These are phyloP conservation scores for Porcisia deanei DNA, from an alignment of 208 protist genomes.

Conservation along the genomic window DNA sequence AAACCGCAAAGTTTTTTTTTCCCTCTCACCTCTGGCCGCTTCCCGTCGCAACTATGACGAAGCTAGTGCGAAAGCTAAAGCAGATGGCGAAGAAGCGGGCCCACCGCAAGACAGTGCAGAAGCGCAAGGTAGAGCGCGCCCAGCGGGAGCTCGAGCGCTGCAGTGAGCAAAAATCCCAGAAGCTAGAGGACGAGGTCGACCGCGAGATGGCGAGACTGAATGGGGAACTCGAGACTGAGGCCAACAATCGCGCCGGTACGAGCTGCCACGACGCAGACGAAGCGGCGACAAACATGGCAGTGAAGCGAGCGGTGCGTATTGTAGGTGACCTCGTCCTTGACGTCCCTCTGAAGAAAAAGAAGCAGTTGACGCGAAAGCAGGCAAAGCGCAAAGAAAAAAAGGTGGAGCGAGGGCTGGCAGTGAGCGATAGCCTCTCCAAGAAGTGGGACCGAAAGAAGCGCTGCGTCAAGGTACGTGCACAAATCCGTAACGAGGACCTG, in stretches of 20 bases:
- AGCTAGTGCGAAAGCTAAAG: constrained; percentile 88
- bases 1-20: too few relatives aligned
- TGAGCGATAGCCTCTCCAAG: constrained; percentile 51
- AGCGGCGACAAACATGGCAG: constrained; percentile 15
- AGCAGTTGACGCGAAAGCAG: constrained; percentile 79
- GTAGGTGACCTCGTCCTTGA: constrained; percentile 74
- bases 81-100: constrained; percentile 89
- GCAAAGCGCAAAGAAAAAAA: constrained; percentile 60
- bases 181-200: constrained; percentile 63
- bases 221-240: constrained; percentile 24
- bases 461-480: constrained; percentile 84
- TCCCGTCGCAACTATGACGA: constrained; percentile 58
- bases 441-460: constrained; percentile 83
- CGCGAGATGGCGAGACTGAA: constrained; percentile 62
- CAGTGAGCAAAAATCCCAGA: constrained; percentile 35
- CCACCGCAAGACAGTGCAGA: constrained; percentile 88
- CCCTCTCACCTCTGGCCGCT: background rate
- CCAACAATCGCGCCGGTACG: background rate
- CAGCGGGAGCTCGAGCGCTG: constrained; percentile 56
- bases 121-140: constrained; percentile 70
- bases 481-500: constrained; percentile 84
- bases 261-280: background rate
- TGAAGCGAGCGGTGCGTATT: constrained; percentile 49
- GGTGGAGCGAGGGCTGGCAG: constrained; percentile 52
- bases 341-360: constrained; percentile 60